These are phyloP conservation scores for Globisporangium viniferum DNA, from an alignment of 352 stramenopile genomes.

Conservation along the genomic window DNA sequence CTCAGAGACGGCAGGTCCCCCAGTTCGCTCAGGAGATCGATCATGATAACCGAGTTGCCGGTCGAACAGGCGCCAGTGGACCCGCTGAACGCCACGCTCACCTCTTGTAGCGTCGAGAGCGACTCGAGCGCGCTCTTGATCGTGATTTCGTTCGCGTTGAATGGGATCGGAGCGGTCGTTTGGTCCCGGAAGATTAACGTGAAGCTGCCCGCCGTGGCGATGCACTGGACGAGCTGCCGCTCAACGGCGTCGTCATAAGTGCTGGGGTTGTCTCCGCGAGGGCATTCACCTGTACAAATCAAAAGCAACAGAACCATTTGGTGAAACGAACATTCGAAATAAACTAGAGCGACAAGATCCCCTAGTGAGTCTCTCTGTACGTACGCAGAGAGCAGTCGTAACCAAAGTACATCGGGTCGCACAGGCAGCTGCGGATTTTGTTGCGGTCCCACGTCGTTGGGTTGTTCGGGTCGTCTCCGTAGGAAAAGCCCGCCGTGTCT, in stretches of 20 bases:
- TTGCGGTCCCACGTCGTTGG: conserved; percentile 65
- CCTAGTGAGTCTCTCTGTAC: background rate
- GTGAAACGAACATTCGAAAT: background rate
- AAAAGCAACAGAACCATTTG: background rate
- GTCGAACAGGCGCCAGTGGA: conserved; percentile 38
- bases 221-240: conserved; percentile 60
- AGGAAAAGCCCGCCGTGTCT: conserved; percentile 47
- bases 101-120: conserved; percentile 40
- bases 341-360: background rate
- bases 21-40: conserved; percentile 61
- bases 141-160: conserved; percentile 25
- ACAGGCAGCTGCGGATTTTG: conserved; percentile 68
- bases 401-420: conserved; percentile 51
- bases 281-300: conserved; percentile 46
- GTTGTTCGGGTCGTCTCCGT: conserved; percentile 66
- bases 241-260: conserved; percentile 58
- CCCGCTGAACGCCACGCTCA: conserved; percentile 36
- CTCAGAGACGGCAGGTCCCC: conserved; percentile 52
- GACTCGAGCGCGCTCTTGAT: conserved; percentile 52
- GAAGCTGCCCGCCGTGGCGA: conserved; percentile 54
- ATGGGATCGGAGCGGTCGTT: conserved; percentile 40
- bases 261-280: conserved; percentile 65
- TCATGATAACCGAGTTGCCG: conserved; percentile 38
- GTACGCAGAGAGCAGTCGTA: conserved; percentile 72
- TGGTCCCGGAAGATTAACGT: conserved; percentile 65